Evolutionary conservation across 1,139 yeast genomes (phyloP), one percentile per base, ranked within the genome.

Genomic region (Hyphopichia buzzinii): DNA sequence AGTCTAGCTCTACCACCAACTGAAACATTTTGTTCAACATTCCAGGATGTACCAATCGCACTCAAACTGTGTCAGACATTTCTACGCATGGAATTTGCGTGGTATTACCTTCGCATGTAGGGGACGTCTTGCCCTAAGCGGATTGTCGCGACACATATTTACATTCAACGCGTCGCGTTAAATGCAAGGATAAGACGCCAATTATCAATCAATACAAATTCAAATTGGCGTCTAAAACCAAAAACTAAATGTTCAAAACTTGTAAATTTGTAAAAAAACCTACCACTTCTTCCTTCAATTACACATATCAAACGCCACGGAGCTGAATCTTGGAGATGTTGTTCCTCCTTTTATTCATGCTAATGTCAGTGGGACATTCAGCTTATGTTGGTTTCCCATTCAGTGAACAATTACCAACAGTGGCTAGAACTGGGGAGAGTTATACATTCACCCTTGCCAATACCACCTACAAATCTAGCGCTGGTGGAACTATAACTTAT

Each of bases 341-440:
- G 14, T 33, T 33, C 36, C 11, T 33, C 30, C 32, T 33, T 17
- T 19, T 33, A 11, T 33, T 33, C 29, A 28, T 42, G 39, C n/a
- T n/a, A n/a, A n/a, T n/a, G n/a, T n/a, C n/a, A n/a, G n/a, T n/a
- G n/a, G n/a, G n/a, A n/a, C 34, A 30, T 11, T 22, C 13, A 16
- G 56, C 68, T 30, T 74, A 76, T 43, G 73, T 79, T 40, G 89
- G 90, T 30, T 90, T 84, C 66, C 94, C 97, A 6, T 77, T 92
- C 52, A 64, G 75, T 46, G 80, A 81, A 53, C 98, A 92, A 60
- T 72, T 81, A 26, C 97, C 97, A 13, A 84, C 89, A 26, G 86
- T 92, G 10, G 97, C 96, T 4, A 72, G 95, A 40, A 76, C 79
- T 13, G 77, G 79, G 44, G 67, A 77, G 46, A 52, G 58, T 1